Percentiles rank a stretch among this genome's conserved stretches.
Evolutionary conservation across 129 eudicot species (phyloP).

Genomic region (Escallonia herrerae): DNA sequence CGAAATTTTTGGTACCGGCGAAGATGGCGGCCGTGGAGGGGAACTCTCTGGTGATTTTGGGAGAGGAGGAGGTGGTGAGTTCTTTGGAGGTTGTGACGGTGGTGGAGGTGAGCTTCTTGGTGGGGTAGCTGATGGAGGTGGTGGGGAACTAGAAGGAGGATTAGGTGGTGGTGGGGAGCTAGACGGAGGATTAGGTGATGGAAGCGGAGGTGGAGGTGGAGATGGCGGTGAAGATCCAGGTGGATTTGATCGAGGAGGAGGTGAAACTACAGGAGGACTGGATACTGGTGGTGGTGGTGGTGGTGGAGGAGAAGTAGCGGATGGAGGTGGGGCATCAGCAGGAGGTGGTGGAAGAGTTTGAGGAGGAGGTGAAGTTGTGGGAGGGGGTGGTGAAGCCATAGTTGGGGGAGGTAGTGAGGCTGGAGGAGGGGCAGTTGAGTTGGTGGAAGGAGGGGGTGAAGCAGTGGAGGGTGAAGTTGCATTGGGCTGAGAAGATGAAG

Average conservation of each 20-base stretch:
- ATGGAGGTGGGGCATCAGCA: slow-evolving; percentile 21
- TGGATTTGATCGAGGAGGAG: slow-evolving; percentile 16
- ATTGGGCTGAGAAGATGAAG: slow-evolving; percentile 13
- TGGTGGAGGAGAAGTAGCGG: slow-evolving; percentile 24
- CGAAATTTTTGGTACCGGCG: slow-evolving; percentile 2
- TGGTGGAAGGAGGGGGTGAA: slow-evolving; percentile 19
- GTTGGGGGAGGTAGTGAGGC: slow-evolving; percentile 22
- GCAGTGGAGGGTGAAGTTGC: slow-evolving; percentile 20
- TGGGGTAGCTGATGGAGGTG: slow-evolving; percentile 24
- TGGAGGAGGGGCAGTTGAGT: slow-evolving; percentile 11
- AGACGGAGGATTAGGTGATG: neutral
- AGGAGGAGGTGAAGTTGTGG: slow-evolving; percentile 11
- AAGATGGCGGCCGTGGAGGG: neutral
- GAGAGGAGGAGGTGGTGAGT: slow-evolving; percentile 11
- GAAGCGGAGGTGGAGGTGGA: slow-evolving; percentile 21
- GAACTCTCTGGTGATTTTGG: neutral
- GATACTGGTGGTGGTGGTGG: slow-evolving; percentile 12
- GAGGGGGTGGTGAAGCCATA: slow-evolving; percentile 14
- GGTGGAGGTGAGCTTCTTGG: slow-evolving; percentile 32
- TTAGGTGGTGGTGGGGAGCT: slow-evolving; percentile 28
- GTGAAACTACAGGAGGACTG: slow-evolving; percentile 14
- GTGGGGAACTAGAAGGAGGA: too few species aligned
- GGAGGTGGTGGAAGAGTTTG: slow-evolving; percentile 1
- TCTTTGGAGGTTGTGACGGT: slow-evolving; percentile 6
- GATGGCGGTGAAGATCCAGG: slow-evolving; percentile 12